A percentile compares a stretch with the other conserved stretches of the same genome.
Evolutionary conservation across 2,329 filamentous ascomycete species (phyloP).

Genomic region (Truncatella angustata): DNA sequence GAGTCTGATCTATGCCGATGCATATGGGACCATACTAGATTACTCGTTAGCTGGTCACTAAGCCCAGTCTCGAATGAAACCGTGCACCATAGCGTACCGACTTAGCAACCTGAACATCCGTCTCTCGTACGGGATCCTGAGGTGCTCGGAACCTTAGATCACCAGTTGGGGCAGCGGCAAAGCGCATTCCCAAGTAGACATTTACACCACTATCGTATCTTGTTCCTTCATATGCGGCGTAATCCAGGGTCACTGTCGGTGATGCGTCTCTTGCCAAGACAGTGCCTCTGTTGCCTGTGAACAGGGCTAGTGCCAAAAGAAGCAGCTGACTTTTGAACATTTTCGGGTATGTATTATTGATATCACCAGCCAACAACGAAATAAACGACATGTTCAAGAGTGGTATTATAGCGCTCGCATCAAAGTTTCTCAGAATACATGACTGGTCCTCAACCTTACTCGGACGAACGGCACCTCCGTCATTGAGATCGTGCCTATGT

Average conservation of each 20-base stretch:
- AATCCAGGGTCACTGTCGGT: not conserved
- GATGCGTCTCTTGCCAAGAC: not conserved
- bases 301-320: no score
- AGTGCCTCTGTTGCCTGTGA: not conserved
- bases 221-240: not conserved
- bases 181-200: conserved; percentile 10
- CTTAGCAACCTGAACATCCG: not conserved
- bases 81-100: not conserved
- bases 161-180: conserved; percentile 5
- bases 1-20: conserved; percentile 6
- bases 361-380: not conserved
- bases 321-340: no score
- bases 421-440: no score
- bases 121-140: not conserved
- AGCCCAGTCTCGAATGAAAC: not conserved
- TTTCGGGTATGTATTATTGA: not conserved
- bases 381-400: not conserved
- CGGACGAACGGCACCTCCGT: not conserved
- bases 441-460: not conserved
- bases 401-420: not conserved
- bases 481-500: not conserved
- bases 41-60: not conserved
- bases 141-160: conserved; percentile 9
- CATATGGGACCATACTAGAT: conserved; percentile 10
- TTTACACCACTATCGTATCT: conserved; percentile 5